Evolutionary conservation across 1,284 basidiomycete genomes (phyloP).

Genomic region (Cutaneotrichosporon sp.): DNA sequence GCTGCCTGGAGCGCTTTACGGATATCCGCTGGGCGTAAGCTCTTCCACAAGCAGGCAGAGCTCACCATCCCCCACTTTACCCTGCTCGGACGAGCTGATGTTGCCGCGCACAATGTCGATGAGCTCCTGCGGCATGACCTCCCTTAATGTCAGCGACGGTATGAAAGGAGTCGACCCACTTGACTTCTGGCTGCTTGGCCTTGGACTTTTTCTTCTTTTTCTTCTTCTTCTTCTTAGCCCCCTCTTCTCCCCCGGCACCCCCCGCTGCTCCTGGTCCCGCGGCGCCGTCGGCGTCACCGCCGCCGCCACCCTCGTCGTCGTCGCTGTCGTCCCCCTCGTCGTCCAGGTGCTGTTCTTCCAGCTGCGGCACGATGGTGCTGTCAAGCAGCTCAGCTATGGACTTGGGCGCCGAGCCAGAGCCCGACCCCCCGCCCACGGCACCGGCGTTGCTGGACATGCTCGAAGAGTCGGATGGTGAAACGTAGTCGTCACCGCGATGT

Average conservation of each 20-base stretch:
- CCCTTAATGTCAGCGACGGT: not conserved
- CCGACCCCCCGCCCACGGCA: not conserved
- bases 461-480: not conserved
- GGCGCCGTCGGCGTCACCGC: slow-evolving; percentile 10
- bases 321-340: slow-evolving; percentile 12
- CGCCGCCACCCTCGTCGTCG: slow-evolving; percentile 11
- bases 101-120: slow-evolving; percentile 13
- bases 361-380: slow-evolving; percentile 9
- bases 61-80: slow-evolving; percentile 2
- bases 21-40: slow-evolving; percentile 36
- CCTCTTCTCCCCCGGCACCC: slow-evolving; percentile 21
- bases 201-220: slow-evolving; percentile 34
- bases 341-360: slow-evolving; percentile 8
- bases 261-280: slow-evolving; percentile 18
- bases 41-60: not conserved
- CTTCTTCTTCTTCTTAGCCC: slow-evolving; percentile 23
- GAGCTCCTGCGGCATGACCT: slow-evolving; percentile 9
- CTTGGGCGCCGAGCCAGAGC: not conserved
- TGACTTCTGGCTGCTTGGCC: slow-evolving; percentile 29
- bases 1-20: slow-evolving; percentile 45
- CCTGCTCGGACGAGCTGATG: slow-evolving; percentile 7
- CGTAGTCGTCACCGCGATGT: not conserved
- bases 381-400: not conserved
- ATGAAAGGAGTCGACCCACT: not conserved
- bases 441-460: not conserved